Percentiles rank a stretch among this genome's conserved stretches.
These are phyloP conservation scores for Fusarium xylarioides DNA, from an alignment of 2,329 filamentous ascomycete genomes.

Conservation along the genomic window DNA sequence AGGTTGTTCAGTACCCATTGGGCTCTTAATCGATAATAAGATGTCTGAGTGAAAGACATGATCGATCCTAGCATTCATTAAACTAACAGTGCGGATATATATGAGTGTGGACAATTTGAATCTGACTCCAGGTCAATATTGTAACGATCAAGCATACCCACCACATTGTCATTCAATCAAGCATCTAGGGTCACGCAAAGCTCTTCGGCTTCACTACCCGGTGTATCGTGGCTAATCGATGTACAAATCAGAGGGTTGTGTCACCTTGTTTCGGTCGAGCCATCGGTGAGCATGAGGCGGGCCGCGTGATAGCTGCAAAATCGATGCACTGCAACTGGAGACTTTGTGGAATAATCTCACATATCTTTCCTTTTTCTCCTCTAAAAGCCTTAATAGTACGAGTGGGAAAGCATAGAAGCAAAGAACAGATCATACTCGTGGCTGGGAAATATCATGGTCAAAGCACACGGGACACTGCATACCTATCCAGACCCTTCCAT, in stretches of 20 bases:
- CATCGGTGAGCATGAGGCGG: conserved; percentile 28
- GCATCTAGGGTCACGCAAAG: conserved; percentile 8
- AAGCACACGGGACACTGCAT: background rate
- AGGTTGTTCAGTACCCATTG: conserved; percentile 2
- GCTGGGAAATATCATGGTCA: background rate
- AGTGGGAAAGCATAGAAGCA: background rate
- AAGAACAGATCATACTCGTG: background rate
- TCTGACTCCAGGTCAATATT: background rate
- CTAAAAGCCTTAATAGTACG: background rate
- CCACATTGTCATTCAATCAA: background rate
- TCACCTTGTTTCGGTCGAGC: conserved; percentile 29
- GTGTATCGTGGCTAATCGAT: conserved; percentile 17
- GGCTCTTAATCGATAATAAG: background rate
- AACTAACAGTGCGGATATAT: background rate
- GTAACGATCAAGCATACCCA: background rate
- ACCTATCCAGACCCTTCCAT: conserved; percentile 37
- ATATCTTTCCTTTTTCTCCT: background rate
- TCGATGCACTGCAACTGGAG: background rate
- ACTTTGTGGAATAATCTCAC: background rate
- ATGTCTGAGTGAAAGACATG: background rate
- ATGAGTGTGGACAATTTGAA: background rate
- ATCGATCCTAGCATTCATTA: background rate
- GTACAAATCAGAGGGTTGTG: conserved; percentile 33
- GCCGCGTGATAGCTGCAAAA: background rate
- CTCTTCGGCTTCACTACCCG: conserved; percentile 6